Conservation (phyloP, 306 rosid genomes). For the Cicer judaicum region DNA sequence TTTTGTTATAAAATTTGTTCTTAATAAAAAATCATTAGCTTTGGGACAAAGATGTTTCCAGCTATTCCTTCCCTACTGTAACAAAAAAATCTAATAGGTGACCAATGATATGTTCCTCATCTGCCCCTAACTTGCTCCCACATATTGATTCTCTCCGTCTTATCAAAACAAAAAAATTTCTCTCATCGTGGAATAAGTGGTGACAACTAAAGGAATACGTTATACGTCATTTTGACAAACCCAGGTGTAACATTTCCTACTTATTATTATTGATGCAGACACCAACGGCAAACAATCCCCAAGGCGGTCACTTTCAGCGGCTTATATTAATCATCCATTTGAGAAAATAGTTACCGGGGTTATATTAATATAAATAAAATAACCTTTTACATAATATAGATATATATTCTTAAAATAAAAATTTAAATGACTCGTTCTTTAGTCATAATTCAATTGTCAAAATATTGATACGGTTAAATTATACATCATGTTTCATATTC, state of each 20-base stretch:
- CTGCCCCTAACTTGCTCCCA: neutral
- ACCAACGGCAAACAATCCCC: slow-evolving; percentile 1
- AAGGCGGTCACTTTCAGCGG: neutral
- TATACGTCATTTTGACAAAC: neutral
- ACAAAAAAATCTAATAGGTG: slow-evolving; percentile 28
- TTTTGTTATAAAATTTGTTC: no score
- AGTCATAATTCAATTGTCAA: no score
- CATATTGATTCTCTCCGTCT: neutral
- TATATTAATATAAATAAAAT: neutral
- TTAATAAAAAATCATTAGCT: neutral
- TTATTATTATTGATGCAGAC: slow-evolving; percentile 34
- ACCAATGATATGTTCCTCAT: neutral
- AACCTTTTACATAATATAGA: neutral
- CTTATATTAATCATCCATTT: neutral
- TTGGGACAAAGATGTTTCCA: slow-evolving; percentile 16
- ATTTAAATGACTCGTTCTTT: no score
- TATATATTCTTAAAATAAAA: no score
- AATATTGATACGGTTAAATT: no score
- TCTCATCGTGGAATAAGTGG: slow-evolving; percentile 8
- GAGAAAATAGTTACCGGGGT: neutral
- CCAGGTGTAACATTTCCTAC: slow-evolving; percentile 8
- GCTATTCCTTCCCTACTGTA: neutral
- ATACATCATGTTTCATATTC: no score
- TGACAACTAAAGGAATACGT: neutral
- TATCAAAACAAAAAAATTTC: neutral